Evolutionary conservation across 495 filamentous ascomycete species (phyloP).

Genomic region (Podospora anserina): DNA sequence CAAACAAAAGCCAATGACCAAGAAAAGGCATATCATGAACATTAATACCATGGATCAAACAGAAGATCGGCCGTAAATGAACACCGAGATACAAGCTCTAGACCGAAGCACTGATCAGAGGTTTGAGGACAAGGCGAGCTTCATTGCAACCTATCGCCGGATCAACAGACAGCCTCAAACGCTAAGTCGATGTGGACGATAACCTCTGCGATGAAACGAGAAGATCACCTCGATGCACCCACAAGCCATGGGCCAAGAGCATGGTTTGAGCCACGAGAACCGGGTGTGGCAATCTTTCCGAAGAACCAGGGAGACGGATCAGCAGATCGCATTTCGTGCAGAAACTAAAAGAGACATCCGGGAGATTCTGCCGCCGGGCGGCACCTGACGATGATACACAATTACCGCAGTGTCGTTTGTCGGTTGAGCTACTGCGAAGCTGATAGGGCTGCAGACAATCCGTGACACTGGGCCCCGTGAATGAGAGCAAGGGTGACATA

Average conservation of each 20-base stretch:
- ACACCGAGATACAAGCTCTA: neutral
- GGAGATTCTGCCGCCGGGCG: slow-evolving; percentile 3
- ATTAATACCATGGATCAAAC: neutral
- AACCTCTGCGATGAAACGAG: neutral
- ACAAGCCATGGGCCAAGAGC: slow-evolving; percentile 1
- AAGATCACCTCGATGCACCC: neutral
- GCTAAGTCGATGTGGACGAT: neutral
- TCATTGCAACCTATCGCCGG: neutral
- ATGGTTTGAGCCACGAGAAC: slow-evolving; percentile 1
- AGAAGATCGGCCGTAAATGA: neutral
- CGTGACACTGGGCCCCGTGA: slow-evolving; percentile 18
- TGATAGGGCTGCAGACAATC: slow-evolving; percentile 31
- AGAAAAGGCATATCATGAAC: neutral
- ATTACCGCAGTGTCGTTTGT: slow-evolving; percentile 1
- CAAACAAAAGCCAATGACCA: neutral
- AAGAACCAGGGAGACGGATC: neutral
- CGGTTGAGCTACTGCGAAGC: slow-evolving; percentile 10
- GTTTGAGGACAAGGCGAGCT: neutral
- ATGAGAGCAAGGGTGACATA: slow-evolving; percentile 11
- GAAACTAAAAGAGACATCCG: neutral
- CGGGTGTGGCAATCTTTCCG: slow-evolving; percentile 2
- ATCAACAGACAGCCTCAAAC: neutral
- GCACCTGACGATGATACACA: neutral
- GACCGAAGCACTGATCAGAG: neutral
- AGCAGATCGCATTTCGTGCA: slow-evolving; percentile 20